Evolutionary conservation across 1,139 yeast genomes (phyloP).

Genomic region (Hanseniaspora sp.): DNA sequence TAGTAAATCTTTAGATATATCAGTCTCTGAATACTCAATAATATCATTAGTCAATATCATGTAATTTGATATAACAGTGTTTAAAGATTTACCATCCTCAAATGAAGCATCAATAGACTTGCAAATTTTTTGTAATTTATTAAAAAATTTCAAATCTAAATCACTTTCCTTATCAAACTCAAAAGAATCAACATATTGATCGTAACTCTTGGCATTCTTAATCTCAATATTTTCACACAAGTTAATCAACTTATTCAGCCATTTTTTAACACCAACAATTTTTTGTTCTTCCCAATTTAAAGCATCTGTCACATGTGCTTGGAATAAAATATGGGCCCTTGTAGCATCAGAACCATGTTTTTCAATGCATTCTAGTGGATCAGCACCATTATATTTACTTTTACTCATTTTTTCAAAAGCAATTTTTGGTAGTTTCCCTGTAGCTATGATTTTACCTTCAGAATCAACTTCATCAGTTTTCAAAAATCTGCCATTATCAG

Average conservation of each 20-base stretch:
- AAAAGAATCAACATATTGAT: background rate
- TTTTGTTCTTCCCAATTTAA: slow-evolving; percentile 84
- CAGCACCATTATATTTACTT: slow-evolving; percentile 88
- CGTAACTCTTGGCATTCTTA: background rate
- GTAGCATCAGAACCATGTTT: slow-evolving; percentile 89
- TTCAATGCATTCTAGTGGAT: slow-evolving; percentile 67
- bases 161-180: slow-evolving; percentile 24
- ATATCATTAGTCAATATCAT: slow-evolving; percentile 71
- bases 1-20: slow-evolving; percentile 30
- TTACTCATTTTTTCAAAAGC: slow-evolving; percentile 90
- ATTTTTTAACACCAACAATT: slow-evolving; percentile 75
- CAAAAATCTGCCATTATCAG: slow-evolving; percentile 59
- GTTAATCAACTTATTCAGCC: slow-evolving; percentile 58
- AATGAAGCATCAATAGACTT: slow-evolving; percentile 48
- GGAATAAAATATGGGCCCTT: slow-evolving; percentile 86
- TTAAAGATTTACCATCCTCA: slow-evolving; percentile 50
- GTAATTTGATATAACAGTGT: slow-evolving; percentile 77
- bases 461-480: slow-evolving; percentile 55
- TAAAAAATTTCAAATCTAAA: slow-evolving; percentile 47
- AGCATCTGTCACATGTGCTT: slow-evolving; percentile 75
- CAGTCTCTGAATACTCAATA: slow-evolving; percentile 32
- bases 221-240: slow-evolving; percentile 28
- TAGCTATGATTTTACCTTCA: slow-evolving; percentile 38
- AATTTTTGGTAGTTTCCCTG: slow-evolving; percentile 44
- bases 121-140: slow-evolving; percentile 43